Evolutionary conservation across 1,139 yeast genomes (phyloP), one percentile per base, ranked within the genome.

Genomic region (Geotrichum cucujoidarum): DNA sequence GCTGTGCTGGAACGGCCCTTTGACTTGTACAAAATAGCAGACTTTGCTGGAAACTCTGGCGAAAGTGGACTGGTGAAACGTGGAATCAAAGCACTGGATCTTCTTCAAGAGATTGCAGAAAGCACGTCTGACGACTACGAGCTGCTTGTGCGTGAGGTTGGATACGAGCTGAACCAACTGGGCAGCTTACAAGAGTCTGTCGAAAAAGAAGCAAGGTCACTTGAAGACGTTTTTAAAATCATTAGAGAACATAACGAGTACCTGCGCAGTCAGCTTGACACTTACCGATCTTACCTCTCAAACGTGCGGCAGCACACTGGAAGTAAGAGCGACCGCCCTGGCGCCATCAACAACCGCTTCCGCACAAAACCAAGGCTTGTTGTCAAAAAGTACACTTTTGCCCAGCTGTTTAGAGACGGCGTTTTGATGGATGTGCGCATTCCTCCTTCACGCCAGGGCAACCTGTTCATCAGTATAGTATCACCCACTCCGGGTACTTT

Each of bases 241-340:
- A 67, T 68, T 34, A 52, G 64, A 10, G 72, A 68, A 46, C 73
- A 67, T 53, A 68, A 69, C 43, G 69, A 66, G 41, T 69, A 68
- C 48, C 60, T 69, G 25, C 55, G 61, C 29, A 56, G 65, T 1
- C 72, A 69, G 53, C 53, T 69, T 29, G 69, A 67, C 36, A 67
- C 71, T 2, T 69, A 67, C 53, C 55, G 66, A 31, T 67, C 70
- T 6, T 69, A 69, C 49, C 52, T 69, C 45, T 52, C 60, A 46
- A 69, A 69, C 43, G 72, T 68, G 29, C 60, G 72, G n/a, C 58
- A 59, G 50, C 46, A 37, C 33, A 44, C 40, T n/a, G 67, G 68
- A 1, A 51, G 61, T 7, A 59, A 62, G 48, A 55, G 55, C 34
- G 61, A 60, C 40, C 55, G 61, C 21, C 65, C 59, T 14, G 59